phyloP scores from a whole-genome alignment of 345 rosid species.

The Kandelia obovata region DNA sequence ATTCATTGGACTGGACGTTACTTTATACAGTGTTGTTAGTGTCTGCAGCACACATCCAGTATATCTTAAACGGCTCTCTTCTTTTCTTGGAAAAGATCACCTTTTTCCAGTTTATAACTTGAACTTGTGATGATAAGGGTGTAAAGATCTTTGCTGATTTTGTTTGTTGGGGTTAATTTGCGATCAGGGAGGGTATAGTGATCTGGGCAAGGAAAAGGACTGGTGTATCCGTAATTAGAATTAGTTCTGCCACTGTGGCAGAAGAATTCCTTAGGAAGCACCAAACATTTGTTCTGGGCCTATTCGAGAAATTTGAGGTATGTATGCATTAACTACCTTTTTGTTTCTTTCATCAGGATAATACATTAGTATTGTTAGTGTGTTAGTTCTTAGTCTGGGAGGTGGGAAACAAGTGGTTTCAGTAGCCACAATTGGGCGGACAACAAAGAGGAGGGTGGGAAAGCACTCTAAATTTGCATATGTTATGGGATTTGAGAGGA shows the following conservation, averaged over 20 bases:
- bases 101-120: too few species aligned
- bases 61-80: not conserved
- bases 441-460: too few species aligned
- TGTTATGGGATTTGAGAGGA: too few species aligned
- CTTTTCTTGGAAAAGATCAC: not conserved
- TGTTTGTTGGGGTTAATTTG: slow-evolving; percentile 16
- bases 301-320: slow-evolving; percentile 73
- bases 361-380: too few species aligned
- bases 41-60: not conserved
- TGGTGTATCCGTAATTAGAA: slow-evolving; percentile 56
- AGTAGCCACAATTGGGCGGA: too few species aligned
- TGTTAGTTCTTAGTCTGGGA: too few species aligned
- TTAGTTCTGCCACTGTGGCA: slow-evolving; percentile 51
- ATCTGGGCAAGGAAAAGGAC: slow-evolving; percentile 85
- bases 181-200: slow-evolving; percentile 64
- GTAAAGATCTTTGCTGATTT: not conserved
- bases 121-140: too few species aligned
- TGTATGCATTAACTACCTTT: not conserved
- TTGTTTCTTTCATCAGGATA: too few species aligned
- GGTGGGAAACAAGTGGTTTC: too few species aligned
- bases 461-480: too few species aligned
- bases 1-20: too few species aligned
- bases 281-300: slow-evolving; percentile 52
- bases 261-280: slow-evolving; percentile 51
- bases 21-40: too few species aligned